Base-by-base conservation (phyloP, 106 monocot species). In the Dendrobium chrysotoxum region DNA sequence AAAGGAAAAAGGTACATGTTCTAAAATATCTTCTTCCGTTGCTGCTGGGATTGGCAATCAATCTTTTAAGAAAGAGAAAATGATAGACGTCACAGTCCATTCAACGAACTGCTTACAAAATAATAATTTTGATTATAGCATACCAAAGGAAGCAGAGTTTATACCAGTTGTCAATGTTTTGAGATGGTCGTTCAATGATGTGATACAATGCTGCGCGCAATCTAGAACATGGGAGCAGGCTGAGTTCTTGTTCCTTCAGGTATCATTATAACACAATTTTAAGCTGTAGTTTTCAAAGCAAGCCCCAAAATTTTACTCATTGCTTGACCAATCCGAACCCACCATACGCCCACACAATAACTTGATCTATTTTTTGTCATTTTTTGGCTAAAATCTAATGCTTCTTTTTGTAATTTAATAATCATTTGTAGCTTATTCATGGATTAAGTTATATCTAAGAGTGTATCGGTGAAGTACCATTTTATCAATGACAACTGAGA, bases 241-340 rank as follows among this genome's bases (percentile, higher is more conserved):
- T 84, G 91, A 89, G 78, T 45, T 85, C 44, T 83, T 93, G 72
- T 87, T 89, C 68, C 20, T 82, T 65, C 85, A 93, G 93, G 93
- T 93, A 88, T 21, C 13, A 47, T 64, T 79, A 28, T 6, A 78
- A 73, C 50, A 50, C 13, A 13, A 15, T 50, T 50, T 50, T 50
- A 12, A 11, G 46, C 46, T 46, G 7, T 46, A 46, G 46, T 46
- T 7, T 12, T 1, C 12, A 46, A 10, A 15, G 11, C 50, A 11
- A 50, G 13, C 15, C 3, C 50, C 50, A 50, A 13, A 50, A 50
- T 50, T 50, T 50, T 50, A 50, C 15, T 50, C 11, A 13, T 11
- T 15, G 3, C 50, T 13, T 50, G n/a, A 4, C 11, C 15, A 50
- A 50, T 50, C 50, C 50, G 13, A 13, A 50, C 50, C 13, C 11